These are phyloP conservation scores for Craspedostauros australis DNA, from an alignment of 108 stramenopile genomes.

Conservation along the genomic window DNA sequence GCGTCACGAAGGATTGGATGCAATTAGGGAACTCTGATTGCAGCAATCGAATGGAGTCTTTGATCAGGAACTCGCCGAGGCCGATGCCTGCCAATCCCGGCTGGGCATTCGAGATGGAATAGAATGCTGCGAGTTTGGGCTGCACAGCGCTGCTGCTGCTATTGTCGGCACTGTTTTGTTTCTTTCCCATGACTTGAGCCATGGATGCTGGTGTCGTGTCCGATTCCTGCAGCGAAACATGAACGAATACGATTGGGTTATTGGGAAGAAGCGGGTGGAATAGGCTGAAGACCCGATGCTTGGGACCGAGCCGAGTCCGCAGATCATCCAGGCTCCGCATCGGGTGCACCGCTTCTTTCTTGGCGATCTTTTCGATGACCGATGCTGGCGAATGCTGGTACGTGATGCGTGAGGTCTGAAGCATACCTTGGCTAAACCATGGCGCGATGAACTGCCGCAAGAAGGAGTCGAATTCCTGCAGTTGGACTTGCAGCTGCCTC, in stretches of 20 bases:
- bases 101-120: slow-evolving; percentile 86
- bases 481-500: not conserved
- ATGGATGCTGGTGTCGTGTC: slow-evolving; percentile 34
- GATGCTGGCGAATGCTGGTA: slow-evolving; percentile 80
- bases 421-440: slow-evolving; percentile 33
- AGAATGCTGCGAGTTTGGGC: slow-evolving; percentile 80
- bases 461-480: slow-evolving; percentile 32
- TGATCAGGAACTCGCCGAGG: slow-evolving; percentile 85
- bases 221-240: slow-evolving; percentile 62
- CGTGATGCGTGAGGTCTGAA: slow-evolving; percentile 59
- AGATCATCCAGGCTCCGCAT: slow-evolving; percentile 80
- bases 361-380: slow-evolving; percentile 86
- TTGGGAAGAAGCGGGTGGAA: slow-evolving; percentile 85
- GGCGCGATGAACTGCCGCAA: slow-evolving; percentile 21
- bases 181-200: slow-evolving; percentile 33
- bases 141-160: slow-evolving; percentile 7
- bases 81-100: slow-evolving; percentile 81
- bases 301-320: slow-evolving; percentile 59
- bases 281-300: slow-evolving; percentile 80
- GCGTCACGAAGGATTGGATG: slow-evolving; percentile 73
- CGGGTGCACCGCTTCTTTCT: slow-evolving; percentile 88
- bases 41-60: slow-evolving; percentile 60
- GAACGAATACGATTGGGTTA: slow-evolving; percentile 87
- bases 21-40: slow-evolving; percentile 36
- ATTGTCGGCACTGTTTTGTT: slow-evolving; percentile 7